phyloP scores from a whole-genome alignment of 495 filamentous ascomycete species.

The Lasiosphaeria miniovina region DNA sequence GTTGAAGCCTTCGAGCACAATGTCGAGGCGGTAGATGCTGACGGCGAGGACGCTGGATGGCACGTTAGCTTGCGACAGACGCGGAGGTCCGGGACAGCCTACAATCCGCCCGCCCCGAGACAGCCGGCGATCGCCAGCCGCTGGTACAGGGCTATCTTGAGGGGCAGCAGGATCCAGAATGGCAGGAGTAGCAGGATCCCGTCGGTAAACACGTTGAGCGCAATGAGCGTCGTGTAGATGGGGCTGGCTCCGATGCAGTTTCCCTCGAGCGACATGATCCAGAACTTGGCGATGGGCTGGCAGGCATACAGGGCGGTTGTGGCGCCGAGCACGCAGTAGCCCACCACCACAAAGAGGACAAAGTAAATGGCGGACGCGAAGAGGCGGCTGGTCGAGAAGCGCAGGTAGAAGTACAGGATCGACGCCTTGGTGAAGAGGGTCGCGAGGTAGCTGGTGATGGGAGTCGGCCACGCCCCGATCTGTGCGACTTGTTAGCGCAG shows the following conservation, averaged over 20 bases:
- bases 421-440: not conserved
- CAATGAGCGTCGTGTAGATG: slow-evolving; percentile 12
- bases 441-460: not conserved
- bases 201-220: slow-evolving; percentile 19
- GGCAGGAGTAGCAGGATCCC: slow-evolving; percentile 16
- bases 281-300: slow-evolving; percentile 16
- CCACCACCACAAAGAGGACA: slow-evolving; percentile 16
- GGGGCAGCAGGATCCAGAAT: slow-evolving; percentile 16
- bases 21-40: slow-evolving; percentile 20
- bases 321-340: slow-evolving; percentile 11
- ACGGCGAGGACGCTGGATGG: slow-evolving; percentile 18
- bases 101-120: slow-evolving; percentile 27
- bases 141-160: slow-evolving; percentile 10
- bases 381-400: slow-evolving; percentile 17
- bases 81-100: not conserved
- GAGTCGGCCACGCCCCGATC: too few relatives aligned
- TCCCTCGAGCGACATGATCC: slow-evolving; percentile 2
- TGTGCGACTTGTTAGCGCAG: too few relatives aligned
- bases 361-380: slow-evolving; percentile 18
- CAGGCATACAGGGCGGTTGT: slow-evolving; percentile 20
- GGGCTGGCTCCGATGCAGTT: slow-evolving; percentile 12
- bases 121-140: slow-evolving; percentile 18
- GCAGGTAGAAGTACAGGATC: not conserved
- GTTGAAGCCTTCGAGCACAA: not conserved
- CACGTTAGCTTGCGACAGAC: not conserved